Base-by-base conservation (phyloP, 805 yeast species). In the Tetrapisispora phaffii region DNA sequence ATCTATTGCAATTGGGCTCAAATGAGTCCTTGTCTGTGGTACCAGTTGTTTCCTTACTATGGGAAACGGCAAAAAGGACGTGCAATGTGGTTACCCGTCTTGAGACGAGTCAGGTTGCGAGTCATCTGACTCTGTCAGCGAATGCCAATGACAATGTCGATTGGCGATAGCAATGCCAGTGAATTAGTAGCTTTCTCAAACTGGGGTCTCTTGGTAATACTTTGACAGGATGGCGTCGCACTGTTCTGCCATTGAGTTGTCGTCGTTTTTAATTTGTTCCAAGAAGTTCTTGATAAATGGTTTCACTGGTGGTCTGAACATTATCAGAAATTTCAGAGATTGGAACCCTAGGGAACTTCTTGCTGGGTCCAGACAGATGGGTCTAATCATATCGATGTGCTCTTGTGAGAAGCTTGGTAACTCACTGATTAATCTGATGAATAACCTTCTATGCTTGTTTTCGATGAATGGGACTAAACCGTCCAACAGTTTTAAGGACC, bases 241-340 rank as follows among this genome's bases (percentile, higher is more conserved):
- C 39, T 60, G 63, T 13, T 54, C 58, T 35, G 47, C 45, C 8
- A 56, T 44, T 2, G 56, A 48, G 1, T 54, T 45, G 41, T 63
- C 66, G 39, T 57, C 59, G 15, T 45, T 39, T 35, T 51, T 50
- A 36, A 61, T 48, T 21, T 47, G 41, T 19, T 53, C 51, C 33
- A 64, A 48, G 16, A 71, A 47, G 23, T 55, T 32, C 60, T 69
- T 50, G 26, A 64, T 57, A 37, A 50, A 45, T 5, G 52, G 50
- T 48, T 80, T 76, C 24, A 77, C 86, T 0, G 97, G 97, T 0
- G 96, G 96, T 55, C 95, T 75, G 62, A 85, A 85, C 90, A 87
- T 84, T 44, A 89, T 77, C 49, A 93, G 66, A 56, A 82, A 86
- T 52, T 85, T 85, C 45, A 94, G 66, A 1, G 95, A 79, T 54